Evolutionary conservation across 2,329 filamentous ascomycete genomes (phyloP).

Genomic region (Westerdykella aurantiaca): DNA sequence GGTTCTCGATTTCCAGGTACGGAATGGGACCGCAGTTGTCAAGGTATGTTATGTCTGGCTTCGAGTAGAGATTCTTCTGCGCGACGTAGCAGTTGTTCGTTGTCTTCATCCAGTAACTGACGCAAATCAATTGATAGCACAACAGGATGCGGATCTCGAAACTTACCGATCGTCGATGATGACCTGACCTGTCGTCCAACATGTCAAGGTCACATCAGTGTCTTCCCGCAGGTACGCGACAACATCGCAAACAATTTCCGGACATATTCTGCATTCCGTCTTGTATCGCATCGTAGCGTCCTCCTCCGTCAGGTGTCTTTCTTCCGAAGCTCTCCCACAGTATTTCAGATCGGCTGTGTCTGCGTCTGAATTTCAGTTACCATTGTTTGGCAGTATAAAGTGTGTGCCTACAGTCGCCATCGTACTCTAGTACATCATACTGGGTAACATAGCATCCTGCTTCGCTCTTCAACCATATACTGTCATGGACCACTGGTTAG

Average conservation of each 20-base stretch:
- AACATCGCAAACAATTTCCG: constrained; percentile 16
- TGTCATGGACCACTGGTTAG: neutral
- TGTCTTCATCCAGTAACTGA: constrained; percentile 26
- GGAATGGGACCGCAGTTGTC: constrained; percentile 27
- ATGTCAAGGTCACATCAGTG: constrained; percentile 24
- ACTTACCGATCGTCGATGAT: constrained; percentile 27
- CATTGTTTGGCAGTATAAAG: neutral
- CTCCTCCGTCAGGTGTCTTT: constrained; percentile 18
- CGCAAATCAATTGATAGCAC: neutral
- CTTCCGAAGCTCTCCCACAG: constrained; percentile 22
- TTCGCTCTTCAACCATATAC: constrained; percentile 24
- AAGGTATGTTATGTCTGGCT: constrained; percentile 20
- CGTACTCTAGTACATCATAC: constrained; percentile 23
- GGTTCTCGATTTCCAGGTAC: constrained; percentile 15
- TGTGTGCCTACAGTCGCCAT: constrained; percentile 17
- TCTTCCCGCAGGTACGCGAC: constrained; percentile 20
- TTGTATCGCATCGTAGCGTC: constrained; percentile 23
- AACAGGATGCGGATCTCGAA: neutral
- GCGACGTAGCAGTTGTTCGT: constrained; percentile 31
- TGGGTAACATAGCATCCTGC: constrained; percentile 27
- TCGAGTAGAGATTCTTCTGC: constrained; percentile 18
- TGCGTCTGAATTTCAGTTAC: constrained; percentile 4
- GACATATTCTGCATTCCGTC: constrained; percentile 24
- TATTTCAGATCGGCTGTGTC: constrained; percentile 20
- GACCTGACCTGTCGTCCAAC: constrained; percentile 21